Evolutionary conservation across 2,329 filamentous ascomycete genomes (phyloP), one percentile per base, ranked within the genome.

Genomic region (Lojkania enalia): DNA sequence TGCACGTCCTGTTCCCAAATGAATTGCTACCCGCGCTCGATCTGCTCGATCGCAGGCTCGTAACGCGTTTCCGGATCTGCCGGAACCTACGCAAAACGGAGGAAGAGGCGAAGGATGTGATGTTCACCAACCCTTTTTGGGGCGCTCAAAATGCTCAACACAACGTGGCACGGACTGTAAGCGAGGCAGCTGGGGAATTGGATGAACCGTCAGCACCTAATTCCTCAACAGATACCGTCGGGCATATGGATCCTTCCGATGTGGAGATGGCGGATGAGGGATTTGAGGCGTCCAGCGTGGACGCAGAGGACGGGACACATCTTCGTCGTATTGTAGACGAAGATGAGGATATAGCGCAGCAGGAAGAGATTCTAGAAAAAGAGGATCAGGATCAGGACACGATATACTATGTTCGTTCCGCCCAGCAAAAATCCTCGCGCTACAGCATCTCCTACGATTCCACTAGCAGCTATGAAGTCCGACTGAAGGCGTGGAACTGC

Each of bases 21-120:
- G 80, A 90, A 42, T 73, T 96, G 2, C 83, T 96, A 1, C 88
- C 90, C 2, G 90, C 92, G 0, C 77, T 99, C 2, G 91, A 97
- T 67, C 77, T 97, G 0, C 77, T 99, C 1, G 94, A 99, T 67
- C 81, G 89, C 19, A 74, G 79, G 2, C 79, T 94, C 0, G 82
- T 96, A 23, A 83, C 77, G 4, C 77, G 83, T 1, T 68, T 77
- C 13, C 46, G 42, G 0, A 52, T 67, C 13, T 45, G 42, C 14
- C 33, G 44, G 35, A 21, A 15, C 32, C 32, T 35, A 35, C 33
- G 29, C 29, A 42, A n/a, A n/a, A n/a, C n/a, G n/a, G n/a, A n/a
- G 21, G 37, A 37, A 19, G 32, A n/a, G n/a, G 42, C 7, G 2
- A 39, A 3, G 4, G 42, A 13, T 37, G 20, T 19, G 16, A 30